phyloP scores from a whole-genome alignment of 148 eudicot species.

The Oxyria digyna region DNA sequence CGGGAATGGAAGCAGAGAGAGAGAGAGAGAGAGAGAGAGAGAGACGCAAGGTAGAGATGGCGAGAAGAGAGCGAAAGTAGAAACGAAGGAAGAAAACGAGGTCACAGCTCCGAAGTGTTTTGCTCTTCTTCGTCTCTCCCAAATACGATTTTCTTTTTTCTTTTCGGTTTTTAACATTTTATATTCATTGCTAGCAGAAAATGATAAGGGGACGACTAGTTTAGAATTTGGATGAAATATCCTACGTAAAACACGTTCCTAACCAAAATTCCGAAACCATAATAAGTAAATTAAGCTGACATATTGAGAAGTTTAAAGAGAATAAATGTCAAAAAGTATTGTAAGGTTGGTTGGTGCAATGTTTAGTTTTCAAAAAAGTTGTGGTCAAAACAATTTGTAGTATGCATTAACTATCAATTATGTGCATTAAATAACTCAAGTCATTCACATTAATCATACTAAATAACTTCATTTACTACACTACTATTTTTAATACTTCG shows the following conservation, averaged over 20 bases:
- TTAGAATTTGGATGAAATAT: background rate
- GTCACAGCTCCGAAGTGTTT: slow-evolving; percentile 16
- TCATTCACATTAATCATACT: too few species aligned
- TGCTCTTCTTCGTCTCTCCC: slow-evolving; percentile 10
- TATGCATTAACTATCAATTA: background rate
- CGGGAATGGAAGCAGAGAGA: background rate
- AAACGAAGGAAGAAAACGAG: slow-evolving; percentile 17
- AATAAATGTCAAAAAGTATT: too few species aligned
- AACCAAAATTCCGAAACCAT: too few species aligned
- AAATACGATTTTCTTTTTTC: background rate
- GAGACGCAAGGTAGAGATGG: slow-evolving; percentile 18
- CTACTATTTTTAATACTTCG: too few species aligned
- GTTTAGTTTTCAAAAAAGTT: background rate
- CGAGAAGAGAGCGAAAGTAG: slow-evolving; percentile 19
- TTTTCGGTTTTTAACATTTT: background rate
- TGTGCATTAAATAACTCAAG: background rate
- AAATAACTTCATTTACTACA: too few species aligned
- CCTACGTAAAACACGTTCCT: too few species aligned
- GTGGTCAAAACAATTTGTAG: background rate
- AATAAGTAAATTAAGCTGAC: background rate
- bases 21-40: slow-evolving; percentile 1
- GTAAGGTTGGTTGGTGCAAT: too few species aligned
- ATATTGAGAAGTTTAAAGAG: background rate
- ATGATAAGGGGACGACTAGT: background rate
- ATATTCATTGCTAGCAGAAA: background rate